Evolutionary conservation across 2,329 filamentous ascomycete genomes (phyloP).

Genomic region (Fusarium sp.): DNA sequence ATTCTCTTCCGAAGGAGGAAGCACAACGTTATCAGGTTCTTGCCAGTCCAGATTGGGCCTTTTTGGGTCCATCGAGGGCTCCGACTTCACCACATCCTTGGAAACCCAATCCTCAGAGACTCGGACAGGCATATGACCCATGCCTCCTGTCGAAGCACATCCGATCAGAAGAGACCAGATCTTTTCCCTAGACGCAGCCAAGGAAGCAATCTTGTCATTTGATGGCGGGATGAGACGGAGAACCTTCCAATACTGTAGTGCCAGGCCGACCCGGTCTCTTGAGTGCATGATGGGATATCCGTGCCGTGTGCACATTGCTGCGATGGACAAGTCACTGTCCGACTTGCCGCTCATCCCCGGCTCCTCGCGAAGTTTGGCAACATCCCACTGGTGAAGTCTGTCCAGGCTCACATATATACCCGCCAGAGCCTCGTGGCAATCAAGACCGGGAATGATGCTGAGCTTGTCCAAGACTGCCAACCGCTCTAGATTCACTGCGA

Average conservation of each 20-base stretch:
- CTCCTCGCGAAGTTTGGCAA: conserved; percentile 65
- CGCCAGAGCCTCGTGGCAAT: conserved; percentile 80
- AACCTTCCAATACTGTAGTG: conserved; percentile 82
- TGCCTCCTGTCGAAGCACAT: conserved; percentile 62
- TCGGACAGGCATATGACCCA: conserved; percentile 69
- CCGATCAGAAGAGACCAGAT: conserved; percentile 77
- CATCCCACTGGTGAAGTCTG: conserved; percentile 77
- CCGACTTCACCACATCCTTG: conserved; percentile 69
- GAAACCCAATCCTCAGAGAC: conserved; percentile 81
- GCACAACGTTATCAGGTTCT: conserved; percentile 73
- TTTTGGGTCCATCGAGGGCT: conserved; percentile 56
- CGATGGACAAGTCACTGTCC: conserved; percentile 62
- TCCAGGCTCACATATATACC: conserved; percentile 77
- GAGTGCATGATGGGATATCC: conserved; percentile 78
- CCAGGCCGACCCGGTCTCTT: conserved; percentile 73
- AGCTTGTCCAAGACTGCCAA: conserved; percentile 77
- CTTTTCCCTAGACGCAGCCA: conserved; percentile 57
- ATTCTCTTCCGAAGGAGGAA: conserved; percentile 59
- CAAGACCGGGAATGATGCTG: conserved; percentile 73
- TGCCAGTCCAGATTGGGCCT: conserved; percentile 73
- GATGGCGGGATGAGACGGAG: conserved; percentile 59
- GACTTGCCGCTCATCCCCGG: conserved; percentile 57
- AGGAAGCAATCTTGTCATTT: conserved; percentile 51
- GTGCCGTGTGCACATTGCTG: conserved; percentile 75
- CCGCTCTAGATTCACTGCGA: conserved; percentile 76